Evolutionary conservation across 2,329 filamentous ascomycete species (phyloP).

Genomic region (Colletotrichum sojae): DNA sequence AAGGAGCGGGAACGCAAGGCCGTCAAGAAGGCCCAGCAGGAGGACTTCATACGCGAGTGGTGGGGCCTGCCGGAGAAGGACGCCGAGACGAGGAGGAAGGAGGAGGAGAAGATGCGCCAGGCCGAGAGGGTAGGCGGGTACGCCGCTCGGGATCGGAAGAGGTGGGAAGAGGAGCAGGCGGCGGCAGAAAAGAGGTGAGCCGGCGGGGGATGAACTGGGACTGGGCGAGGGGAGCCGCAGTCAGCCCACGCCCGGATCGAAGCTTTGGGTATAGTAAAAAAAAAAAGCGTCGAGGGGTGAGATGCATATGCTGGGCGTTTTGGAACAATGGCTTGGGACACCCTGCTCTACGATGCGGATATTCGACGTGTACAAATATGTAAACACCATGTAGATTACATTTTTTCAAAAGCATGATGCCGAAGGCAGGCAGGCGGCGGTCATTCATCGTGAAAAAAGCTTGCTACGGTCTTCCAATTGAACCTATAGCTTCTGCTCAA

Average conservation of each 20-base stretch:
- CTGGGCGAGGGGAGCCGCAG: neutral
- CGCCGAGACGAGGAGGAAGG: constrained; percentile 62
- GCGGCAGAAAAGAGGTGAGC: constrained; percentile 29
- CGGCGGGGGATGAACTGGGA: constrained; percentile 2
- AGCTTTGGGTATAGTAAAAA: neutral
- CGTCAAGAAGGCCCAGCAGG: constrained; percentile 71
- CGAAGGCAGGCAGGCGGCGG: constrained; percentile 18
- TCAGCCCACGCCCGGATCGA: neutral
- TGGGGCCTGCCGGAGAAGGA: constrained; percentile 74
- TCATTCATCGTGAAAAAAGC: constrained; percentile 4
- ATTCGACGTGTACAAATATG: constrained; percentile 37
- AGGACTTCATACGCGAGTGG: constrained; percentile 77
- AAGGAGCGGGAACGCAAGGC: constrained; percentile 76
- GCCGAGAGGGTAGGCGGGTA: constrained; percentile 71
- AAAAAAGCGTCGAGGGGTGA: neutral
- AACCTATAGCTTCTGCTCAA: constrained; percentile 9
- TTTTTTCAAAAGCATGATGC: constrained; percentile 15
- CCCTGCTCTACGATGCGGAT: constrained; percentile 37
- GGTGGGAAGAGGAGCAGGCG: constrained; percentile 40
- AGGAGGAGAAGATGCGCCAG: constrained; percentile 65
- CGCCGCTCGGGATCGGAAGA: constrained; percentile 56
- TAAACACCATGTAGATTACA: constrained; percentile 35
- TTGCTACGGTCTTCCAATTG: neutral
- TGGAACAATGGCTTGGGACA: constrained; percentile 38
- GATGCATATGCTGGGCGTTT: constrained; percentile 40